Evolutionary conservation across 1,284 basidiomycete genomes (phyloP).

Genomic region (Apiotrichum sp.): DNA sequence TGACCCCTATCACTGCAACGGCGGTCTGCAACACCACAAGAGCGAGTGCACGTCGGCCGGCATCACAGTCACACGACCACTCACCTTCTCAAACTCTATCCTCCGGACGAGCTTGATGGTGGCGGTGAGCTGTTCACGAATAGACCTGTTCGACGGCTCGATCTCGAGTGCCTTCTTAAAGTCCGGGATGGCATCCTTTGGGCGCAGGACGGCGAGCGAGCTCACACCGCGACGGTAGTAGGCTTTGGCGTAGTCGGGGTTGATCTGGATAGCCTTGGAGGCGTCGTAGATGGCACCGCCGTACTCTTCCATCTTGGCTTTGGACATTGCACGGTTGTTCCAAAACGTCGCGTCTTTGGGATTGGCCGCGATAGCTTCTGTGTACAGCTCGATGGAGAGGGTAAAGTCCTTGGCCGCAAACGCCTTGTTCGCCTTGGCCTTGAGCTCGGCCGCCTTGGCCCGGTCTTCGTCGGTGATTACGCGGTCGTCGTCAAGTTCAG

Average conservation of each 20-base stretch:
- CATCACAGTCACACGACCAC: slow-evolving; percentile 14
- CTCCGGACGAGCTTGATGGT: slow-evolving; percentile 75
- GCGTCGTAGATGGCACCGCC: slow-evolving; percentile 47
- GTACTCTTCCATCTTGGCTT: slow-evolving; percentile 51
- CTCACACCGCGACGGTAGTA: slow-evolving; percentile 76
- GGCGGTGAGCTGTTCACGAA: slow-evolving; percentile 72
- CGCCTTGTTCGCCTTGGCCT: slow-evolving; percentile 77
- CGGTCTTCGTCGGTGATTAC: slow-evolving; percentile 62
- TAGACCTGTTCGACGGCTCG: slow-evolving; percentile 79
- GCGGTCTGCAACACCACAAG: too few species aligned
- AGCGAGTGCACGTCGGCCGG: neutral
- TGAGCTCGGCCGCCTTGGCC: slow-evolving; percentile 62
- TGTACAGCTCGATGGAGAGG: slow-evolving; percentile 65
- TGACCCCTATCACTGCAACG: too few species aligned
- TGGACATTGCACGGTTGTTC: slow-evolving; percentile 49
- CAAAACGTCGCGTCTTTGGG: slow-evolving; percentile 51
- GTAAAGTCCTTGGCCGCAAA: slow-evolving; percentile 63
- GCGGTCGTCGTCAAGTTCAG: slow-evolving; percentile 40
- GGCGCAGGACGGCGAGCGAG: slow-evolving; percentile 80
- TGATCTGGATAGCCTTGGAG: slow-evolving; percentile 75
- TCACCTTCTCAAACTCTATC: slow-evolving; percentile 81
- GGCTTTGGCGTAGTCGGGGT: slow-evolving; percentile 79
- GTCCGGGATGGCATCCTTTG: slow-evolving; percentile 74
- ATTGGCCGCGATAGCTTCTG: slow-evolving; percentile 70
- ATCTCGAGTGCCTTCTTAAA: slow-evolving; percentile 79